phyloP scores from a whole-genome alignment of 2,329 filamentous ascomycete species.

The Trichoderma sp. region DNA sequence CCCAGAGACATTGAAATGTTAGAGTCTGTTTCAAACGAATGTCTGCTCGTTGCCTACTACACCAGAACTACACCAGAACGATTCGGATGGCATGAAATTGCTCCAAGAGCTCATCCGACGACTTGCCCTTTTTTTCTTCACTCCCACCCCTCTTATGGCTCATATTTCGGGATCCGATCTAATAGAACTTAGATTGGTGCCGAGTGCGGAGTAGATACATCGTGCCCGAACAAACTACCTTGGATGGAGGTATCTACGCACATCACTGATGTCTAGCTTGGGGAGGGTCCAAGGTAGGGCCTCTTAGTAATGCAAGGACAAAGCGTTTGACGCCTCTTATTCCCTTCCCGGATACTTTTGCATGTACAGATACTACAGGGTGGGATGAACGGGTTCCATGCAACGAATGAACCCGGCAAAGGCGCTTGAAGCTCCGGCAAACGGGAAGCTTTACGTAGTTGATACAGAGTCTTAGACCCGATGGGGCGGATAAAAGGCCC shows the following conservation, averaged over 20 bases:
- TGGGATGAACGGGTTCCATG: background rate
- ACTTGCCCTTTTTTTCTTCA: background rate
- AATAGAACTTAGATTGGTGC: background rate
- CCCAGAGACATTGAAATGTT: background rate
- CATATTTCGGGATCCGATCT: slow-evolving; percentile 2
- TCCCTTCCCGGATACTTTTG: background rate
- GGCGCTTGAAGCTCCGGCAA: background rate
- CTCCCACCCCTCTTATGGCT: background rate
- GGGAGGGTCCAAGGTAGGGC: background rate
- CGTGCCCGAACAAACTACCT: slow-evolving; percentile 15
- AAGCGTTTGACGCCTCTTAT: background rate
- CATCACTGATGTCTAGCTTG: background rate
- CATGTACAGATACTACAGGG: background rate
- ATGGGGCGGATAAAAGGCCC: slow-evolving; percentile 4
- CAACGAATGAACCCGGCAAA: background rate
- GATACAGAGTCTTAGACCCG: background rate
- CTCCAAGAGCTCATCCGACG: slow-evolving; percentile 5
- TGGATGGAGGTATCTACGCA: background rate
- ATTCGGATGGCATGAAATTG: background rate
- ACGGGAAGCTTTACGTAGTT: background rate
- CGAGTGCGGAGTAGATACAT: slow-evolving; percentile 10
- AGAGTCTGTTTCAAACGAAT: background rate
- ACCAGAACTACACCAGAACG: background rate
- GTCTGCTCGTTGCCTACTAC: background rate
- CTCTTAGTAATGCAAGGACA: background rate